Percentiles rank a stretch among this genome's conserved stretches.
Conservation (phyloP, 2,329 filamentous ascomycete species). For the Alternaria ventricosa region DNA sequence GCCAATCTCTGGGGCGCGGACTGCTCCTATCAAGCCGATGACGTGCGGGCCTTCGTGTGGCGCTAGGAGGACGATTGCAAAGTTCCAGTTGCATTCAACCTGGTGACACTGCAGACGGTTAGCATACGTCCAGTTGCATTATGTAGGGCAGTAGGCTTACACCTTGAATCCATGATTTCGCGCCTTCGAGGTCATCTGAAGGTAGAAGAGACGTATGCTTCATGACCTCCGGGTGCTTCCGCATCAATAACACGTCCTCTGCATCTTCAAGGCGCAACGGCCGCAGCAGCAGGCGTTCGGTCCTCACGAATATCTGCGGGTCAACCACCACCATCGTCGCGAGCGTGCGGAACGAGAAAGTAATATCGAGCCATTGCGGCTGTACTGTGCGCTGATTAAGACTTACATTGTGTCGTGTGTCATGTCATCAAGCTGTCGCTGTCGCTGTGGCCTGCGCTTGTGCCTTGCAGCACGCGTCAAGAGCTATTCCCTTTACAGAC, state of each 20-base stretch:
- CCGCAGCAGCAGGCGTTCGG: conserved; percentile 63
- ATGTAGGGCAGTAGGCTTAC: neutral
- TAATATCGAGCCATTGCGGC: conserved; percentile 24
- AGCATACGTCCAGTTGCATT: neutral
- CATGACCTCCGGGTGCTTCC: conserved; percentile 68
- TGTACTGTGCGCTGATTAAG: conserved; percentile 2
- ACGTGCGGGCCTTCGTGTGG: conserved; percentile 33
- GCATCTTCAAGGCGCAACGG: conserved; percentile 60
- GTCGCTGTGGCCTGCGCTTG: conserved; percentile 2
- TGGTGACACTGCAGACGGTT: conserved; percentile 28
- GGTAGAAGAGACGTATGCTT: conserved; percentile 61
- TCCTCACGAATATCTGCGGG: conserved; percentile 44
- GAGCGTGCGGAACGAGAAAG: conserved; percentile 1
- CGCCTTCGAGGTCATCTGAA: conserved; percentile 54
- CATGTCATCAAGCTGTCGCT: conserved; percentile 25
- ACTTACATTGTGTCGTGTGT: conserved; percentile 28
- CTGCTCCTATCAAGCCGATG: conserved; percentile 53
- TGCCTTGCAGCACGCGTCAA: conserved; percentile 15
- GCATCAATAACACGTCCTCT: conserved; percentile 58
- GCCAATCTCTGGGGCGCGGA: conserved; percentile 51
- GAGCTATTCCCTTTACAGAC: conserved; percentile 29
- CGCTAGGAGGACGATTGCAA: conserved; percentile 52
- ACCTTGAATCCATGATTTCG: conserved; percentile 49
- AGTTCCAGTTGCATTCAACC: conserved; percentile 60
- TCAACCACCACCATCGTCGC: conserved; percentile 45